Evolutionary conservation across 208 protist genomes (phyloP).

Genomic region (Wallacemonas sp.): DNA sequence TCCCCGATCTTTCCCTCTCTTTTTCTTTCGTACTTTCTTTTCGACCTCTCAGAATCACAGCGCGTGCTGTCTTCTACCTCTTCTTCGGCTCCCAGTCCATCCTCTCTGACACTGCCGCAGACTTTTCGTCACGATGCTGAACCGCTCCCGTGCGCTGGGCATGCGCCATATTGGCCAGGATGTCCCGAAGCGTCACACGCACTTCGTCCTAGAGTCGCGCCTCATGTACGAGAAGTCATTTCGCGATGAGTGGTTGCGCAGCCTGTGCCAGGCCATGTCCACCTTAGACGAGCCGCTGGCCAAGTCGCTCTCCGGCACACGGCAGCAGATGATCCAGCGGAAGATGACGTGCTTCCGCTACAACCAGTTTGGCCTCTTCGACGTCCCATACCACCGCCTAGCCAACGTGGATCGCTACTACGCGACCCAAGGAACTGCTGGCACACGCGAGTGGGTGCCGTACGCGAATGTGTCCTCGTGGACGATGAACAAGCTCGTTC

Average conservation of each 20-base stretch:
- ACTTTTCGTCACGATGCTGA: conserved; percentile 61
- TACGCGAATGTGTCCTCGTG: conserved; percentile 89
- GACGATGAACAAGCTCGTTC: conserved; percentile 92
- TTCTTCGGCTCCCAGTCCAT: background rate
- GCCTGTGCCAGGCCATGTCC: conserved; percentile 73
- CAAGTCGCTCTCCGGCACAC: conserved; percentile 64
- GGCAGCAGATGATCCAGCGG: conserved; percentile 83
- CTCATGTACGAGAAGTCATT: conserved; percentile 94
- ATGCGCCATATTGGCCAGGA: conserved; percentile 90
- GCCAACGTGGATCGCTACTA: conserved; percentile 88
- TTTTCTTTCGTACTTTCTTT: background rate
- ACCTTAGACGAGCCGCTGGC: conserved; percentile 81
- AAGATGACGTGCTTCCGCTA: conserved; percentile 90
- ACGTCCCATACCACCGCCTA: conserved; percentile 79
- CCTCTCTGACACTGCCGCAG: too few species aligned
- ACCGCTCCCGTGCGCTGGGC: conserved; percentile 25
- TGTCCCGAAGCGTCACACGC: conserved; percentile 82
- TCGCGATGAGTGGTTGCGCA: conserved; percentile 87
- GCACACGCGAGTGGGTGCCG: conserved; percentile 90
- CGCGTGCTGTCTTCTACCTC: too few species aligned
- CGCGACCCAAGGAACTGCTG: conserved; percentile 72
- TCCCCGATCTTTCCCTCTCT: background rate
- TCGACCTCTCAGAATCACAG: background rate
- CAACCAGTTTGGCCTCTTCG: conserved; percentile 91
- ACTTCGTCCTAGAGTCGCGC: conserved; percentile 84